phyloP scores from a whole-genome alignment of 176 grass and related monocot species.

The Bolboschoenus planiculmis region DNA sequence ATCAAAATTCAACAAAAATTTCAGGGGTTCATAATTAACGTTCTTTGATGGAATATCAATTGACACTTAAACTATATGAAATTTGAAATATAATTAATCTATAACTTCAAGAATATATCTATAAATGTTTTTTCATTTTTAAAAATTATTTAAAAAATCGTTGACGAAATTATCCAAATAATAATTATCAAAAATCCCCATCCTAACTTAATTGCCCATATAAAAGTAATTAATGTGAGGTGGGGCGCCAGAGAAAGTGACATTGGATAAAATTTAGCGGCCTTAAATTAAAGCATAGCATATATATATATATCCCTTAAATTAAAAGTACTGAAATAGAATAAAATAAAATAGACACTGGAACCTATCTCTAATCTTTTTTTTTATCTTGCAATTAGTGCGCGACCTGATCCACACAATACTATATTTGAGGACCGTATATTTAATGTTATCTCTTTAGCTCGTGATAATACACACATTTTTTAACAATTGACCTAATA shows the following conservation, averaged over 20 bases:
- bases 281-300: constrained; percentile 3
- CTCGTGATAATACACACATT: neutral
- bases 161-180: too few species aligned
- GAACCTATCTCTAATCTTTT: neutral
- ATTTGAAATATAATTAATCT: too few species aligned
- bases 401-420: neutral
- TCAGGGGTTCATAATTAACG: too few species aligned
- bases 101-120: too few species aligned
- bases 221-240: neutral
- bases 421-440: neutral
- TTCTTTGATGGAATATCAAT: too few species aligned
- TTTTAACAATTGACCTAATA: neutral
- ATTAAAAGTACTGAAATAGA: neutral
- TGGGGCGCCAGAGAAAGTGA: neutral
- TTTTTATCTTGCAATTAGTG: neutral
- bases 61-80: too few species aligned
- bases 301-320: too few species aligned
- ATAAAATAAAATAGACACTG: neutral
- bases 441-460: neutral
- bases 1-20: too few species aligned
- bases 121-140: too few species aligned
- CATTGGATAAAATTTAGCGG: neutral
- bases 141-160: too few species aligned
- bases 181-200: too few species aligned
- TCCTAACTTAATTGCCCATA: neutral